These are phyloP conservation scores for Tolypocladium ophioglossoides DNA, from an alignment of 2,329 filamentous ascomycete genomes.

Conservation along the genomic window DNA sequence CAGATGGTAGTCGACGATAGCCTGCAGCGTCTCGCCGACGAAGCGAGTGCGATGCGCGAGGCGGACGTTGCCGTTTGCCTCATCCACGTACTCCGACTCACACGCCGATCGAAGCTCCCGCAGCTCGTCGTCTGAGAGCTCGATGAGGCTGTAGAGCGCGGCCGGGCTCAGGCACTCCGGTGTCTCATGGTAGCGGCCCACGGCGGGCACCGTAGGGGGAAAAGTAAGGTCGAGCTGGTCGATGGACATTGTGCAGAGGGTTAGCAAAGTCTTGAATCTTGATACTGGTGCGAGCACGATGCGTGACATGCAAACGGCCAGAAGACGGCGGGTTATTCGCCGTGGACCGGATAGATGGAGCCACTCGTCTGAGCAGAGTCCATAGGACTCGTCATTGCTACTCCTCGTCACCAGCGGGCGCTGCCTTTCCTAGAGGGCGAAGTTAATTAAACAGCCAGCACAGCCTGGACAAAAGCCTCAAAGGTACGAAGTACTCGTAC, in stretches of 20 bases:
- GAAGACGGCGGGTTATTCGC: no score
- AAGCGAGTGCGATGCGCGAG: not conserved
- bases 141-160: not conserved
- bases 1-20: not conserved
- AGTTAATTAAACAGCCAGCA: no score
- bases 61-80: not conserved
- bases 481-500: no score
- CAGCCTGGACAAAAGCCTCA: no score
- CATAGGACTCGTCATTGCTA: no score
- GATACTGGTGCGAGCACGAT: not conserved
- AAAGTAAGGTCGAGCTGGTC: not conserved
- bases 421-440: no score
- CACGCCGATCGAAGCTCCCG: not conserved
- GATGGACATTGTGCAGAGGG: not conserved
- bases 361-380: no score
- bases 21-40: not conserved
- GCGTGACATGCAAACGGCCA: not conserved
- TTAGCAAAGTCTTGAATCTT: no score
- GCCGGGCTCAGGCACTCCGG: not conserved
- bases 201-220: not conserved
- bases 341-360: no score
- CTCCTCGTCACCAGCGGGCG: no score
- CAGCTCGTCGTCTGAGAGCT: not conserved
- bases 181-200: not conserved
- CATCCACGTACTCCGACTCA: not conserved